These are phyloP conservation scores for Elaeagnus macrophylla DNA, from an alignment of 306 rosid species.

Conservation along the genomic window DNA sequence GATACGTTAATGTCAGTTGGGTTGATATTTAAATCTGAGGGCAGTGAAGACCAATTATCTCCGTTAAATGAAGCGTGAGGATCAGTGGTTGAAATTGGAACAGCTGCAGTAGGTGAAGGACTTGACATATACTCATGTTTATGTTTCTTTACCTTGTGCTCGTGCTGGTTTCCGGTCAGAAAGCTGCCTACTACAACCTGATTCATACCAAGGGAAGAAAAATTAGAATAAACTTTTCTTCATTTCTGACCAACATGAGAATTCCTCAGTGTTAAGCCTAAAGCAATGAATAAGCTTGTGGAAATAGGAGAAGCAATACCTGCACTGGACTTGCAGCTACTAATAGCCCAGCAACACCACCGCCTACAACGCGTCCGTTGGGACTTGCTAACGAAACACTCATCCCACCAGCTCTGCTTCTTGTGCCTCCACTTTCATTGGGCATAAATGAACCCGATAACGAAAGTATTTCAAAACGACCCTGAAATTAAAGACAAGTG, in stretches of 20 bases:
- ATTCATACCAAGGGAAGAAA: slow-evolving; percentile 16
- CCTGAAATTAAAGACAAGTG: slow-evolving; percentile 37
- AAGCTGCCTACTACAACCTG: slow-evolving; percentile 96
- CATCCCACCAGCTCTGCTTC: slow-evolving; percentile 97
- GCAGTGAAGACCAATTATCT: slow-evolving; percentile 64
- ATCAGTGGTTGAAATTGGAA: slow-evolving; percentile 53
- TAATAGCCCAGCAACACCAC: slow-evolving; percentile 86
- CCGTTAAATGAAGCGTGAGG: slow-evolving; percentile 48
- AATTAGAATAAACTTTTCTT: slow-evolving; percentile 9
- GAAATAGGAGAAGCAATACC: slow-evolving; percentile 23
- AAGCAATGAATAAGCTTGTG: too few species aligned
- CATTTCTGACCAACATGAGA: not conserved
- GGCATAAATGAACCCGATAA: slow-evolving; percentile 93
- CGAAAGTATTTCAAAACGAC: slow-evolving; percentile 84
- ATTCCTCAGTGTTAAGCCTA: too few species aligned
- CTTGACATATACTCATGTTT: slow-evolving; percentile 46
- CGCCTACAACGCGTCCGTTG: slow-evolving; percentile 92
- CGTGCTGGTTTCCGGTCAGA: slow-evolving; percentile 85
- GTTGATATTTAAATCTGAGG: slow-evolving; percentile 45
- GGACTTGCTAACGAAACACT: slow-evolving; percentile 89
- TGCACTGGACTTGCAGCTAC: slow-evolving; percentile 95
- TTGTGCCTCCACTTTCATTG: slow-evolving; percentile 68
- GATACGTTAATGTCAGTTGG: slow-evolving; percentile 65
- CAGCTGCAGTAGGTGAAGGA: slow-evolving; percentile 39
- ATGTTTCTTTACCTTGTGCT: slow-evolving; percentile 70